These are phyloP conservation scores for Eutrema salsugineum DNA, from an alignment of 441 rosid species.

Conservation along the genomic window DNA sequence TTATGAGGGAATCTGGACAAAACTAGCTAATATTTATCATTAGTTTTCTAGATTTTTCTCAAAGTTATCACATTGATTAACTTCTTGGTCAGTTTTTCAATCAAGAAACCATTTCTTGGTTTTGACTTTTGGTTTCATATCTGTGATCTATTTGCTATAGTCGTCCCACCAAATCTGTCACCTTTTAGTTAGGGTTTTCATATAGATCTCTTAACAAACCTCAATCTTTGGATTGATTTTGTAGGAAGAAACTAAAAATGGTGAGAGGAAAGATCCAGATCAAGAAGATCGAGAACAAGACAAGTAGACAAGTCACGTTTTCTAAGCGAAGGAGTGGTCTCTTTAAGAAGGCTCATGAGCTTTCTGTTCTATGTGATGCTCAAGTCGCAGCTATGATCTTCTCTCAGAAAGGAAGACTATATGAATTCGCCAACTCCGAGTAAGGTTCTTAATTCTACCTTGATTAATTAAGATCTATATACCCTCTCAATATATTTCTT, in stretches of 20 bases:
- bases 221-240: not conserved
- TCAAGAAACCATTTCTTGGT: slow-evolving; percentile 7
- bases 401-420: slow-evolving; percentile 52
- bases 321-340: slow-evolving; percentile 61
- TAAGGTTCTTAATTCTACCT: slow-evolving; percentile 18
- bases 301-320: slow-evolving; percentile 69
- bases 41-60: not conserved
- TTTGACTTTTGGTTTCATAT: not conserved
- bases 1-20: not conserved
- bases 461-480: not conserved
- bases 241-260: slow-evolving; percentile 29
- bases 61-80: not conserved
- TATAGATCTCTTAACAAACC: not conserved
- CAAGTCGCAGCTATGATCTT: slow-evolving; percentile 60
- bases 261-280: slow-evolving; percentile 66
- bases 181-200: not conserved
- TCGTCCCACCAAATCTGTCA: not conserved
- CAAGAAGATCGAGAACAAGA: slow-evolving; percentile 54
- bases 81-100: not conserved
- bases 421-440: slow-evolving; percentile 51
- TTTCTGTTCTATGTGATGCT: slow-evolving; percentile 60
- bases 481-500: not conserved
- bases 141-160: not conserved
- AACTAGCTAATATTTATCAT: not conserved
- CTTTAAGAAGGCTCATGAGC: slow-evolving; percentile 69